Conservation (phyloP, 2,329 filamentous ascomycete genomes). For the Hansfordia pulvinata region DNA sequence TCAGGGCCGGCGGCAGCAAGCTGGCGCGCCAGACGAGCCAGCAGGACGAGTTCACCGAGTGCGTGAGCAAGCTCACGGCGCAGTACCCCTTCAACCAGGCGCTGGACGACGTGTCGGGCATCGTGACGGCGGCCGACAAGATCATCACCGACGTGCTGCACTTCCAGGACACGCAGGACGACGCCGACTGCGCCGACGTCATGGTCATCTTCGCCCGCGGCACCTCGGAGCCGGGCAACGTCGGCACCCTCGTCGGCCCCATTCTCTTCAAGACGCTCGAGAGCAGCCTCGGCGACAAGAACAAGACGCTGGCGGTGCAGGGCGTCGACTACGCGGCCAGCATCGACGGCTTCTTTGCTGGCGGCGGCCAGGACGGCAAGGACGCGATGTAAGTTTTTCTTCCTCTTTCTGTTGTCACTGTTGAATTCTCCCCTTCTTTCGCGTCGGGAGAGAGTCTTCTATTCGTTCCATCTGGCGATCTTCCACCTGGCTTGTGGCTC, state of each 20-base stretch:
- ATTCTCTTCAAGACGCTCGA: conserved; percentile 3
- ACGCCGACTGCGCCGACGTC: conserved; percentile 4
- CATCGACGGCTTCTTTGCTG: conserved; percentile 9
- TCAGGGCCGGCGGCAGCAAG: too few relatives aligned
- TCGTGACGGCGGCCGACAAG: conserved; percentile 2
- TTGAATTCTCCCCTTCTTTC: too few relatives aligned
- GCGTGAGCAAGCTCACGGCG: too few relatives aligned
- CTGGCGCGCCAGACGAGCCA: too few relatives aligned
- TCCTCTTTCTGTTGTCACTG: too few relatives aligned
- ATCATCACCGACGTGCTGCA: conserved; percentile 1
- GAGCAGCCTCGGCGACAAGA: background rate
- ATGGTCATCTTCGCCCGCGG: conserved; percentile 4
- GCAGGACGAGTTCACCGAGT: too few relatives aligned
- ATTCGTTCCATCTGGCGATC: too few relatives aligned
- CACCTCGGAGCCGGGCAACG: conserved; percentile 4
- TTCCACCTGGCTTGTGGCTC: too few relatives aligned
- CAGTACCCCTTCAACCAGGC: conserved; percentile 2
- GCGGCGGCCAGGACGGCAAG: conserved; percentile 10
- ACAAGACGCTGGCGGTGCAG: conserved; percentile 12
- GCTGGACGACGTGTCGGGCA: background rate
- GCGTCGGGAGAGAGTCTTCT: too few relatives aligned
- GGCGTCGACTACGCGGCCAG: conserved; percentile 13
- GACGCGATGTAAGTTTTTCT: conserved; percentile 2
- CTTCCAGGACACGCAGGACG: conserved; percentile 2
- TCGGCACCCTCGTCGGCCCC: conserved; percentile 3